Base-by-base conservation (phyloP, 768 basidiomycete species). In the Tylopilus plumbeoviolaceoides region DNA sequence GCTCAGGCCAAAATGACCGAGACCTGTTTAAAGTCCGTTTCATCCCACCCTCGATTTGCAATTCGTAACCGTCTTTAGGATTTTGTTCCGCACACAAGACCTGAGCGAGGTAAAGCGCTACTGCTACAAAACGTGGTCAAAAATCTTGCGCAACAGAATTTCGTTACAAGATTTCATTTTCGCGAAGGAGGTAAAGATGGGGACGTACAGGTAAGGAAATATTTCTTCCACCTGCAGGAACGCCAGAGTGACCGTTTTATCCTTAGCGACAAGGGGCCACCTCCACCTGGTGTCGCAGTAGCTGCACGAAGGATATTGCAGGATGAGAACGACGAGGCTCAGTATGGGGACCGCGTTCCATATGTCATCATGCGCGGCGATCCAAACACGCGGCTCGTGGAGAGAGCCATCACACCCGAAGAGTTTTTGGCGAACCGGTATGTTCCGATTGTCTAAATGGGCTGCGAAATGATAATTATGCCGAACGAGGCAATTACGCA, bases 1-100 rank as follows among this genome's bases (percentile, higher is more conserved):
- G 97, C 94, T 0, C 91, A 93, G 65, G 81, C 84, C 62, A 98
- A 97, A 72, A 94, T 98, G 84, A 83, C 87, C 1, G 95, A 98
- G 69, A 83, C 78, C 6, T 88, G 86, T 60, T 68, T 98, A 48
- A 97, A 94, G 95, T 95, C 60, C 57, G 78, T 65, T 0, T 1
- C 10, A 12, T 36, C 49, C 33, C 23, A 21, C n/a, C 6, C 36
- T 30, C 6, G 1, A 3, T 21, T 36, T 36, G 14, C 5, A 15
- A 15, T 7, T 36, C 4, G 15, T 36, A 7, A 36, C 12, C 7
- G 35, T 36, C 35, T 36, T 17, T 36, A 98, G 95, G 67, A 85
- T 93, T 50, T 74, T 99, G 11, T 99, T 99, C 61, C 83, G 91
- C 3, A 84, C 85, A 0, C 89, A 92, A 66, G 89, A 99, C 67